These are phyloP conservation scores for Artemisia annua DNA, from an alignment of 129 eudicot species.

Conservation along the genomic window DNA sequence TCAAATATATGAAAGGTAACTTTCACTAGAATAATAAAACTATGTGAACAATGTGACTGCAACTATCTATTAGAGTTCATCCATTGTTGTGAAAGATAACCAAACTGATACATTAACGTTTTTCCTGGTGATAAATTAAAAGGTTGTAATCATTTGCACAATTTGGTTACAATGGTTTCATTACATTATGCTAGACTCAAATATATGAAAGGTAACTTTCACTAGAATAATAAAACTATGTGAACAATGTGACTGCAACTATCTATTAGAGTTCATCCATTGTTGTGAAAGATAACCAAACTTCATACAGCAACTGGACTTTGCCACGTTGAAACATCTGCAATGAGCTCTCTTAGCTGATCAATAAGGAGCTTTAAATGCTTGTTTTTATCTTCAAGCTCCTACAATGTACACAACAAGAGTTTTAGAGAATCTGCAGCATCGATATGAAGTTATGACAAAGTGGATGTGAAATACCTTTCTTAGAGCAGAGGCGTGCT, in stretches of 20 bases:
- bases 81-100: background rate
- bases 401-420: slow-evolving; percentile 38
- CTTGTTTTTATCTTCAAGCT: slow-evolving; percentile 67
- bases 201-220: background rate
- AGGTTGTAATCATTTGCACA: slow-evolving; percentile 13
- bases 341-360: slow-evolving; percentile 71
- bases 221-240: background rate
- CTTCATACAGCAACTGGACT: slow-evolving; percentile 69
- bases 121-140: slow-evolving; percentile 26
- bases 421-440: slow-evolving; percentile 4
- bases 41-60: background rate
- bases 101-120: no score
- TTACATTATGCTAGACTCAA: slow-evolving; percentile 5
- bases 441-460: background rate
- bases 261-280: slow-evolving; percentile 9
- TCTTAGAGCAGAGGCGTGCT: slow-evolving; percentile 59
- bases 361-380: slow-evolving; percentile 74
- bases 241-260: slow-evolving; percentile 1
- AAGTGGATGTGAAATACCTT: slow-evolving; percentile 42
- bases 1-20: background rate
- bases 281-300: background rate
- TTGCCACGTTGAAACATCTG: slow-evolving; percentile 86
- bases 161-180: background rate
- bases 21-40: background rate
- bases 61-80: slow-evolving; percentile 9